Base-by-base conservation (phyloP, 257 asterid genomes). In the Primulina huaijiensis region DNA sequence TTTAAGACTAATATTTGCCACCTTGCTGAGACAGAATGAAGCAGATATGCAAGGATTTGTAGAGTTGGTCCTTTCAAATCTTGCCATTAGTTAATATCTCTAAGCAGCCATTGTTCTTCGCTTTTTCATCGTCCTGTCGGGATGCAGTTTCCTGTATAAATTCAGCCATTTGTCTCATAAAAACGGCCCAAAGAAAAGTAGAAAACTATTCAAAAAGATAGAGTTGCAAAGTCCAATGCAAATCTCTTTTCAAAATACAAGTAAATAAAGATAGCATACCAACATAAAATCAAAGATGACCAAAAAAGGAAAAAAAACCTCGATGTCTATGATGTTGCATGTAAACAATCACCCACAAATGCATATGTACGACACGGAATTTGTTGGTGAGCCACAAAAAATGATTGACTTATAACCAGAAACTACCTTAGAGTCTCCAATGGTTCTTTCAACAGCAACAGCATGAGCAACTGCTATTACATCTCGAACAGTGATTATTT, bases 401-500 rank as follows among this genome's bases (percentile, higher is more conserved):
- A 21, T 29, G 21, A 67, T 21, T 33, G 20, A 43, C 65, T 65
- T 25, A 20, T 30, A 64, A 68, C 60, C 23, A 30, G 27, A 70
- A 74, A 60, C 21, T 83, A 88, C 98, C 92, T 83, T 79, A 75
- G 52, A 74, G 53, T 78, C 78, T 62, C 67, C 80, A 0, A 37
- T 29, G 72, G 78, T 84, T 72, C 80, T 77, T 73, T 81, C 87
- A 61, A 82, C 76, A 5, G 73, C 87, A 16, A 83, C 75, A 46
- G 78, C 87, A 61, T 81, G 75, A 5, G 73, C 87, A 16, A 83
- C 75, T 55, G 78, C 65, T n/a, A 82, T 82, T 61, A 88, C 84
- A 86, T 92, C 94, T 56, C 81, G 82, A 72, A 88, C 68, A 64
- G 94, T 86, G 75, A 89, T 76, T 33, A 86, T 69, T 82, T 90